Evolutionary conservation across 2,329 filamentous ascomycete species (phyloP), one percentile per base, ranked within the genome.

Genomic region (Penicillium sp.): DNA sequence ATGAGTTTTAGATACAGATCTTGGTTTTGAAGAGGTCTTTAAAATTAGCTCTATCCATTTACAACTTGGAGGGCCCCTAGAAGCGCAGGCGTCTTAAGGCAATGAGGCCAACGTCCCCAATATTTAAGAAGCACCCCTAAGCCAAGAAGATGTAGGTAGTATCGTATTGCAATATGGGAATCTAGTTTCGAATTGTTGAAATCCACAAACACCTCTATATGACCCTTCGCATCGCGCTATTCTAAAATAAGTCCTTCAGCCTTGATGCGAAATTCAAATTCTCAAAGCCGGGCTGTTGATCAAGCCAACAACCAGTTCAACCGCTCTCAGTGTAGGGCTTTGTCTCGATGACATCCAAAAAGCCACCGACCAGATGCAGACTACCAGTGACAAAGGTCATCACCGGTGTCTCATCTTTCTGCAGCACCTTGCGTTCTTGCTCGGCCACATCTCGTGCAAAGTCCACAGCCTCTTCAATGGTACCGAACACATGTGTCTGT

Each of bases 371-470:
- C 36, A 96, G 79, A 76, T 95, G 88, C 65, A 95, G 74, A 69
- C 90, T 95, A 2, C 91, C 91, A 13, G 91, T 95, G 9, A 90
- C 85, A 49, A 96, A 74, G 0, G 86, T 83, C 68, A 85, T 82
- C 15, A 84, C 77, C 45, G 78, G 78, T 2, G 68, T 61, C 46
- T 74, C 69, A 23, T 70, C 62, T n/a, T 67, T 63, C 23, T 58
- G 64, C 28, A 57, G 49, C 18, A 64, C 60, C 23, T 48, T 54
- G 48, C 33, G 66, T 65, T 70, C 70, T 49, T 65, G 68, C 28
- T 59, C 69, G 6, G 77, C 71, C 5, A 80, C 63, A 15, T 64
- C 70, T 54, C 81, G 79, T 4, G 84, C 83, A 53, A 79, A 75
- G 10, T 74, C 74, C 8, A 94, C 81, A 1, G 88, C 86, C 49